These are phyloP conservation scores for Psilocybe cyanescens DNA, from an alignment of 768 basidiomycete species.

Conservation along the genomic window DNA sequence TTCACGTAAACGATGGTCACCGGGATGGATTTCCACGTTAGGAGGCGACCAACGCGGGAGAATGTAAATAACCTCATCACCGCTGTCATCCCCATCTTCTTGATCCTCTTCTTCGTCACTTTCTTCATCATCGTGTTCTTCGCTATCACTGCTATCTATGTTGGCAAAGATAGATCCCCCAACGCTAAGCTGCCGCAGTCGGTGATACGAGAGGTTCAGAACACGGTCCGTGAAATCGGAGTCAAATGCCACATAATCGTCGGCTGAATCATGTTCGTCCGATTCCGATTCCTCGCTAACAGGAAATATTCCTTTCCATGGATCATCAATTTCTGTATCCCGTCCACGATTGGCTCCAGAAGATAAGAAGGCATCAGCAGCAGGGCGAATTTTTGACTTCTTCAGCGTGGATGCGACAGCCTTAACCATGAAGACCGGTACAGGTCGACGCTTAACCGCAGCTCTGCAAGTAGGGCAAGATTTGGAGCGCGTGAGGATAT, in stretches of 20 bases:
- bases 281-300: slow-evolving; percentile 37
- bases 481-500: slow-evolving; percentile 63
- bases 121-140: slow-evolving; percentile 32
- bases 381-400: slow-evolving; percentile 38
- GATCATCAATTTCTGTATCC: slow-evolving; percentile 49
- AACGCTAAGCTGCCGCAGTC: not conserved
- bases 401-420: slow-evolving; percentile 52
- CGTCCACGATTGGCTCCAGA: slow-evolving; percentile 23
- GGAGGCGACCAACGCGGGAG: slow-evolving; percentile 66
- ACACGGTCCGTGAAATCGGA: slow-evolving; percentile 18
- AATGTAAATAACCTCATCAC: slow-evolving; percentile 23
- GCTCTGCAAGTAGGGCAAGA: slow-evolving; percentile 77
- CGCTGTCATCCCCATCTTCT: slow-evolving; percentile 34
- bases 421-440: slow-evolving; percentile 73
- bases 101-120: slow-evolving; percentile 37
- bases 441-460: slow-evolving; percentile 57
- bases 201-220: not conserved
- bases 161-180: not conserved
- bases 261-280: slow-evolving; percentile 36
- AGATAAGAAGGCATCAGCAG: not conserved
- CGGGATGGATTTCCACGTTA: slow-evolving; percentile 30
- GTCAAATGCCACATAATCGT: slow-evolving; percentile 34
- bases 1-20: slow-evolving; percentile 15
- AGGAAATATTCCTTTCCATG: slow-evolving; percentile 74
- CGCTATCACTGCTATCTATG: slow-evolving; percentile 34